Conservation (phyloP, 164 flowering plant species). For the Protea cynaroides region DNA sequence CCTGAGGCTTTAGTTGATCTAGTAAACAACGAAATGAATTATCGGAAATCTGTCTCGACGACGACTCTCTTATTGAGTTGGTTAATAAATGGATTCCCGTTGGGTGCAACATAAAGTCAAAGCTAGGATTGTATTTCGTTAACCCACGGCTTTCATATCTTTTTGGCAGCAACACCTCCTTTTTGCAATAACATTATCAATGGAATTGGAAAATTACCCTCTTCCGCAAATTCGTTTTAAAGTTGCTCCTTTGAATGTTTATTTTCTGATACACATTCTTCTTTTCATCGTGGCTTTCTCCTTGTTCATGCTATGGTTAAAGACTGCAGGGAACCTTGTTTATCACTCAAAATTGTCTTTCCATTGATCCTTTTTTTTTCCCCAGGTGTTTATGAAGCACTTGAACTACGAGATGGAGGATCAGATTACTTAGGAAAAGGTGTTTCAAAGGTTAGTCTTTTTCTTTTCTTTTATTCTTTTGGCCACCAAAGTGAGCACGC, state of each 20-base stretch:
- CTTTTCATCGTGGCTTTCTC: background rate
- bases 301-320: background rate
- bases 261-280: no score
- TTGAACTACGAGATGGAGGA: slow-evolving; percentile 86
- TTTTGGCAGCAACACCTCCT: no score
- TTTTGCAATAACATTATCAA: background rate
- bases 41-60: no score
- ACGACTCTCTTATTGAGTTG: no score
- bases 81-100: no score
- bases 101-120: no score
- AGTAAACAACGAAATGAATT: no score
- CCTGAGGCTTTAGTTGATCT: no score
- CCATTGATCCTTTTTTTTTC: slow-evolving; percentile 3
- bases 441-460: slow-evolving; percentile 60
- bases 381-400: slow-evolving; percentile 82
- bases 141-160: no score
- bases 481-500: background rate
- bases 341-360: background rate
- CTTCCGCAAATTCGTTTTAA: no score
- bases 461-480: background rate
- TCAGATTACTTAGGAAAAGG: slow-evolving; percentile 90
- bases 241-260: no score
- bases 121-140: no score
- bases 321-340: background rate
- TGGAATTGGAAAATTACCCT: background rate